Evolutionary conservation across 257 asterid species (phyloP), one percentile per base, ranked within the genome.

Genomic region (Solanum chilense): DNA sequence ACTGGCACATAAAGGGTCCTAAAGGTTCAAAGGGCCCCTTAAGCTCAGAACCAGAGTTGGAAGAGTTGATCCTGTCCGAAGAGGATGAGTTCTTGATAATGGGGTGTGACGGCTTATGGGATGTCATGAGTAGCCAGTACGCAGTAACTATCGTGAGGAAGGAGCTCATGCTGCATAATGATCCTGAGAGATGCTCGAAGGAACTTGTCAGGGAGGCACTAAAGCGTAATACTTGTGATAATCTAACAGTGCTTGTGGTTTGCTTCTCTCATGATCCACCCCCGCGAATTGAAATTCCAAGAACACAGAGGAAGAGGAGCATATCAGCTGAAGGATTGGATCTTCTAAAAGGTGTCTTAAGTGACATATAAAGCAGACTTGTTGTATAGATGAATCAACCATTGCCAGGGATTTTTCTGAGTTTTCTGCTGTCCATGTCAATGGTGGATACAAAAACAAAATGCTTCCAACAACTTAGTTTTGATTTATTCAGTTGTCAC

Each of bases 71-170:
- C 70, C 83, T 96, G 75, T 89, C 93, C 1, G 95, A 92, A 64
- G 98, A 95, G 86, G 99, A 96, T 8, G 95, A 96, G 93, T 96
- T 96, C 90, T 85, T 96, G 88, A 94, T 96, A 25, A 94, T 94
- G 3, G 99, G 97, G 3, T 94, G 98, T 64, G 98, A 96, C 85
- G 99, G 99, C 15, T 86, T 96, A 14, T 96, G 99, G 99, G 98
- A 94, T 62, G 98, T 96, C 9, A 96, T 94, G 98, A 96, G 98
- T 33, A 96, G 98, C 89, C 98, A 94, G 68, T 96, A 92, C 31
- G 98, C 98, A 0, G 98, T 96, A 21, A 95, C 98, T 39, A 90
- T 96, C 20, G 95, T 93, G 18, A 90, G 99, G 87, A 93, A 94
- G 85, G 96, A 92, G 86, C 95, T 96, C 9, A 96, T 94, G 98